phyloP scores from a whole-genome alignment of 179 eudicot genomes.

The Carnegiea gigantea region DNA sequence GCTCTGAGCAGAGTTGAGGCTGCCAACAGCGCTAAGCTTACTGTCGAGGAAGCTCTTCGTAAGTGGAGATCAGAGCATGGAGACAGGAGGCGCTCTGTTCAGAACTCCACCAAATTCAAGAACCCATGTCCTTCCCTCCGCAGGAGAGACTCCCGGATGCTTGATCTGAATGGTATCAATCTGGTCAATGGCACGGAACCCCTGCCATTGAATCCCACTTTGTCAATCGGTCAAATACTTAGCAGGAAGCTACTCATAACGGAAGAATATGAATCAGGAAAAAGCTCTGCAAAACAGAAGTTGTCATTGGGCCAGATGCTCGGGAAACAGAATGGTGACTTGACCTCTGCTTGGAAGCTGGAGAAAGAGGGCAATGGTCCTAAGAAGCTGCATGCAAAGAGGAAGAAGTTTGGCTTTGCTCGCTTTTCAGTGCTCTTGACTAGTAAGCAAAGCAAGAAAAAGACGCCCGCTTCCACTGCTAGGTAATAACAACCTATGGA shows the following conservation, averaged over 20 bases:
- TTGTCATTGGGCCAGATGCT: slow-evolving; percentile 90
- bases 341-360: slow-evolving; percentile 36
- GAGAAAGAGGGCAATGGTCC: slow-evolving; percentile 37
- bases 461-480: slow-evolving; percentile 41
- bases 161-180: slow-evolving; percentile 54
- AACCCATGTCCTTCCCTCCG: slow-evolving; percentile 41
- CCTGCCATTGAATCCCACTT: slow-evolving; percentile 58
- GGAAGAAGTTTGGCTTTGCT: slow-evolving; percentile 87
- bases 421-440: slow-evolving; percentile 61
- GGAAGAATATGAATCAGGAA: slow-evolving; percentile 63
- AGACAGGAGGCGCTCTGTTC: slow-evolving; percentile 64
- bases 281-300: slow-evolving; percentile 43
- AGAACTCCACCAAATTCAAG: slow-evolving; percentile 64
- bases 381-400: slow-evolving; percentile 53
- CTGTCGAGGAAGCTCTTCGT: slow-evolving; percentile 84
- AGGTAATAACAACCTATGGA: slow-evolving; percentile 20
- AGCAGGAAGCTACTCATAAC: slow-evolving; percentile 80
- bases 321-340: slow-evolving; percentile 45
- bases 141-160: slow-evolving; percentile 45
- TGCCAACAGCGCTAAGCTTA: slow-evolving; percentile 66
- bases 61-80: slow-evolving; percentile 89
- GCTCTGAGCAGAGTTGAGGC: slow-evolving; percentile 71
- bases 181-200: slow-evolving; percentile 35
- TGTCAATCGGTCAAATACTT: slow-evolving; percentile 94
- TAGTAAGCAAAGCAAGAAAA: slow-evolving; percentile 71